phyloP scores from a whole-genome alignment of 1,284 basidiomycete genomes.

The Ceratobasidium sp. region DNA sequence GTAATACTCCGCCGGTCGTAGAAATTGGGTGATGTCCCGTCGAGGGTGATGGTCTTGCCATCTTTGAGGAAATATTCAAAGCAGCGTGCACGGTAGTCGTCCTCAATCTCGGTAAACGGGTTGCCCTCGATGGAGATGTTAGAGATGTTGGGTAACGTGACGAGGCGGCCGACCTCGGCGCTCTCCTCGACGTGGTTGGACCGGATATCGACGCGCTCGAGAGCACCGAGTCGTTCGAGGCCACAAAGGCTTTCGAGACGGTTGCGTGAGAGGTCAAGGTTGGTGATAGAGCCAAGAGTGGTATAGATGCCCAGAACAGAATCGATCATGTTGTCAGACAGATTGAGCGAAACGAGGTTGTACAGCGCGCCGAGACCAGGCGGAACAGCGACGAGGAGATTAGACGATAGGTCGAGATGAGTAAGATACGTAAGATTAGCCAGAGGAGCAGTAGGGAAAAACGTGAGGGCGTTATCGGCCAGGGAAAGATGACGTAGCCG shows the following conservation, averaged over 20 bases:
- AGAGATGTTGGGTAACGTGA: constrained; percentile 74
- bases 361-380: constrained; percentile 74
- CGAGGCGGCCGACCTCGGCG: constrained; percentile 84
- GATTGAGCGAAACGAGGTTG: constrained; percentile 84
- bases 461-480: constrained; percentile 82
- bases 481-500: constrained; percentile 80
- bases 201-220: constrained; percentile 88
- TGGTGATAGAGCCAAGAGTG: constrained; percentile 76
- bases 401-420: constrained; percentile 88
- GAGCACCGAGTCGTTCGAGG: constrained; percentile 81
- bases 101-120: constrained; percentile 73
- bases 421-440: constrained; percentile 76
- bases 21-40: constrained; percentile 76
- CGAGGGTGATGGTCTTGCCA: constrained; percentile 72
- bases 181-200: constrained; percentile 81
- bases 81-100: constrained; percentile 75
- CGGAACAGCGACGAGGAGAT: constrained; percentile 86
- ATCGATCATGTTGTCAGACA: constrained; percentile 95
- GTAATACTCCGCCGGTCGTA: constrained; percentile 70
- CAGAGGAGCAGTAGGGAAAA: constrained; percentile 75
- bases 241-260: constrained; percentile 93
- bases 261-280: constrained; percentile 81
- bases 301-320: constrained; percentile 88
- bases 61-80: constrained; percentile 86
- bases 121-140: constrained; percentile 85